Conservation (phyloP, 331 rosid species). For the Quercus phellos region DNA sequence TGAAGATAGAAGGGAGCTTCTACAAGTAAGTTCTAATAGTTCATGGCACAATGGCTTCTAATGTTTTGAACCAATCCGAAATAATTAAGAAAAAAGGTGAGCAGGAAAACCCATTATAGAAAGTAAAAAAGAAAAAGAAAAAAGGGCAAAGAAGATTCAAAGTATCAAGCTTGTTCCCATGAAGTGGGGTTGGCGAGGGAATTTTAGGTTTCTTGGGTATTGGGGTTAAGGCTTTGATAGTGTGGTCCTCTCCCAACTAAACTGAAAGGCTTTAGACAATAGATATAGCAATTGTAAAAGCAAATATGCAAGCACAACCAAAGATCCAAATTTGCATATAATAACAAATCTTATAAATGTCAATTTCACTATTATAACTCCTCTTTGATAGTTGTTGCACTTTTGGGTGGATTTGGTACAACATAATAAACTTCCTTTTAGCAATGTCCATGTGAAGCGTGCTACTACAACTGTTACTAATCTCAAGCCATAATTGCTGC, state of each 20-base stretch:
- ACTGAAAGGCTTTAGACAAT: neutral
- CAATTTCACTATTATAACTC: too few species aligned
- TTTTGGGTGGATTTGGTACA: neutral
- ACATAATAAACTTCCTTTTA: neutral
- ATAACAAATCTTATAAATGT: too few species aligned
- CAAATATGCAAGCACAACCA: neutral
- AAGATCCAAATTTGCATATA: too few species aligned
- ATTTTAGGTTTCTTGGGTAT: neutral
- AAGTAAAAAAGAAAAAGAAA: neutral
- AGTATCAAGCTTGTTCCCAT: neutral
- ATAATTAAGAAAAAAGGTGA: neutral
- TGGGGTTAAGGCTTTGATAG: neutral
- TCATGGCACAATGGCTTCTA: neutral
- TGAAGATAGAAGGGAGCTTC: neutral
- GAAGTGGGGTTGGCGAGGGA: neutral
- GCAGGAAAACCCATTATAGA: neutral
- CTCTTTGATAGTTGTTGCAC: neutral
- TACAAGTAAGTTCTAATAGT: neutral
- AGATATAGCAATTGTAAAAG: neutral
- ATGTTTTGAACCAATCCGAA: neutral
- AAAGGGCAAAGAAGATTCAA: neutral
- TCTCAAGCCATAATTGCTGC: constrained; percentile 44
- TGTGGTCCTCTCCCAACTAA: neutral
- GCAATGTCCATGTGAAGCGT: neutral
- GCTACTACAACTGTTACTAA: neutral